Evolutionary conservation across 2,329 filamentous ascomycete species (phyloP).

Genomic region (Aspergillus ochraceus): DNA sequence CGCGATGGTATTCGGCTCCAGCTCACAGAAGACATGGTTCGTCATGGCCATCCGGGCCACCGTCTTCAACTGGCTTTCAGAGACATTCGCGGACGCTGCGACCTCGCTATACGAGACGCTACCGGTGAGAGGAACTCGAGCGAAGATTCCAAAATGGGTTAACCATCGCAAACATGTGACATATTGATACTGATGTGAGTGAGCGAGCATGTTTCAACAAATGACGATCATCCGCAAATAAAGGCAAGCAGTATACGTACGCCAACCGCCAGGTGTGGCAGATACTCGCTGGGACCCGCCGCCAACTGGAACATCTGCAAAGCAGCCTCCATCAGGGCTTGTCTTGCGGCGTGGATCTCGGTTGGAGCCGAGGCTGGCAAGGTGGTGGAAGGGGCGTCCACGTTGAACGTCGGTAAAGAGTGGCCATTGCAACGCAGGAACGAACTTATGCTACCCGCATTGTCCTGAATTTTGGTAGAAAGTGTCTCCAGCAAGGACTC

Average conservation of each 20-base stretch:
- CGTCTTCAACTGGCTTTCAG: conserved; percentile 24
- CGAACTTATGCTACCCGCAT: background rate
- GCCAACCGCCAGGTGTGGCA: conserved; percentile 10
- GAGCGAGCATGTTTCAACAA: background rate
- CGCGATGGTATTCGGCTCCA: conserved; percentile 50
- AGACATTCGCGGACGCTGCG: conserved; percentile 23
- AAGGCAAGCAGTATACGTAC: background rate
- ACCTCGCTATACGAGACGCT: conserved; percentile 27
- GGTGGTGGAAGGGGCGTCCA: background rate
- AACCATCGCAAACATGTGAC: conserved; percentile 30
- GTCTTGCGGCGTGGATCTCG: background rate
- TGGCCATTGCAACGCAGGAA: background rate
- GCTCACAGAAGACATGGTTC: conserved; percentile 57
- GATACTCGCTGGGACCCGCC: conserved; percentile 19
- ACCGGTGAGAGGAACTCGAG: conserved; percentile 25
- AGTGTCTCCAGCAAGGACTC: background rate
- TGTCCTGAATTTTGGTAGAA: background rate
- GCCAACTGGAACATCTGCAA: background rate
- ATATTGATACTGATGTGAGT: conserved; percentile 20
- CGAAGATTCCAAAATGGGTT: conserved; percentile 30
- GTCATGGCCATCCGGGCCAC: conserved; percentile 60
- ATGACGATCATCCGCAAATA: background rate
- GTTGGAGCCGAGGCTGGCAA: background rate
- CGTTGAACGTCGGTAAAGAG: background rate
- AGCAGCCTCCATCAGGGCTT: background rate